Percentiles rank a stretch among this genome's conserved stretches.
Evolutionary conservation across 225 moss, liverwort and hornwort species (phyloP).

Genomic region (Thuidium tamariscinum): DNA sequence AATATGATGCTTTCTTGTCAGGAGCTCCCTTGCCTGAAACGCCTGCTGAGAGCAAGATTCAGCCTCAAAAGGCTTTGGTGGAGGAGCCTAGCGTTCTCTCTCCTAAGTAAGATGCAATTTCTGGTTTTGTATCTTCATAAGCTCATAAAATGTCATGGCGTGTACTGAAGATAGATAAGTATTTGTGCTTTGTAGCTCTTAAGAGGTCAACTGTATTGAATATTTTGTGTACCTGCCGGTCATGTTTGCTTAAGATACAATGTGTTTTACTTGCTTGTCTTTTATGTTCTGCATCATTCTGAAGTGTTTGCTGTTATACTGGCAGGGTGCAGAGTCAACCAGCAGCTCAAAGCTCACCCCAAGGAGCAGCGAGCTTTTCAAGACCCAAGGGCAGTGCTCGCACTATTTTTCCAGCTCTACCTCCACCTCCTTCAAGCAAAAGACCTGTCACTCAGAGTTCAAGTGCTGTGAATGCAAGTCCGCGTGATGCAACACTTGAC

Average conservation of each 20-base stretch:
- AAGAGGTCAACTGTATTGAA: neutral
- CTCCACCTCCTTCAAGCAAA: slow-evolving; percentile 54
- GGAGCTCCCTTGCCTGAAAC: slow-evolving; percentile 59
- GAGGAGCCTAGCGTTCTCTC: slow-evolving; percentile 54
- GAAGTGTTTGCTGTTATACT: neutral
- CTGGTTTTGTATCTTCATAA: neutral
- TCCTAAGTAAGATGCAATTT: slow-evolving; percentile 39
- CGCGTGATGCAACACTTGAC: slow-evolving; percentile 46
- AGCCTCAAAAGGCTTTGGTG: slow-evolving; percentile 33
- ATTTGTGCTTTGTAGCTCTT: neutral
- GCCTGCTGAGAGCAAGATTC: slow-evolving; percentile 25
- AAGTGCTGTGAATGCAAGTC: slow-evolving; percentile 12
- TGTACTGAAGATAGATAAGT: neutral
- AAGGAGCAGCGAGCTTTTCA: neutral
- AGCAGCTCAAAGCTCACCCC: slow-evolving; percentile 10
- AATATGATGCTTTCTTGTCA: slow-evolving; percentile 75
- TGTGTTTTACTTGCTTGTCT: neutral
- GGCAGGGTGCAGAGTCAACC: slow-evolving; percentile 8
- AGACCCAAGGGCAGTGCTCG: slow-evolving; percentile 34
- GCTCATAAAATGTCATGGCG: neutral
- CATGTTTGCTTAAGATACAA: neutral
- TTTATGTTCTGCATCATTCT: neutral
- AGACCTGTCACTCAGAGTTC: slow-evolving; percentile 6
- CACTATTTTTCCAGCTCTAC: slow-evolving; percentile 39
- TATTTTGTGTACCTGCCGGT: neutral